Conservation (phyloP, 306 rosid genomes). For the Chamaecrista fasciculata region DNA sequence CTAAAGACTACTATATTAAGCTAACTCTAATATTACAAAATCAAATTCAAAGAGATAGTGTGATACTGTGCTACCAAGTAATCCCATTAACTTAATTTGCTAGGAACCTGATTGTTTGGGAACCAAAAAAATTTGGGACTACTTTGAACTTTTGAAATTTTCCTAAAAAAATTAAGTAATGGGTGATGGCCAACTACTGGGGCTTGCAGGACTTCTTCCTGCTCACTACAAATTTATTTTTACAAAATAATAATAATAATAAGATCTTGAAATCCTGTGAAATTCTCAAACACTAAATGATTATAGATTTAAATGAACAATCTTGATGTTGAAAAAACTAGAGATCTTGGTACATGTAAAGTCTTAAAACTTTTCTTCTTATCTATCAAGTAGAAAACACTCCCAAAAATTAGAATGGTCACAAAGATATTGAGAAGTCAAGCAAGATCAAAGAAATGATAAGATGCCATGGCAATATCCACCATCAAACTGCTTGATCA, state of each 20-base stretch:
- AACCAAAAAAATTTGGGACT: not conserved
- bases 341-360: not conserved
- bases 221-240: not conserved
- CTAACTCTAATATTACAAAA: not conserved
- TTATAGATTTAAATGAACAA: not conserved
- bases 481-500: not conserved
- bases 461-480: not conserved
- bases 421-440: not conserved
- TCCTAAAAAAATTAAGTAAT: not conserved
- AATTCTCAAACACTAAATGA: not conserved
- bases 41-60: not conserved
- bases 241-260: not conserved
- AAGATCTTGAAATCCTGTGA: not conserved
- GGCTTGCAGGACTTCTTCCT: slow-evolving; percentile 3
- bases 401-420: not conserved
- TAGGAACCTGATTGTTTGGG: not conserved
- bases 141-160: not conserved
- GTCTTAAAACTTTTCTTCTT: not conserved
- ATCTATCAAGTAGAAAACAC: not conserved
- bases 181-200: not conserved
- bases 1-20: not conserved
- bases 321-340: not conserved
- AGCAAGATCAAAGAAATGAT: not conserved
- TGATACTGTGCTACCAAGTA: not conserved
- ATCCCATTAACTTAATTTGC: not conserved